phyloP scores from a whole-genome alignment of 371 early-diverging fungal genomes.

The Syncephalastrum sp. region DNA sequence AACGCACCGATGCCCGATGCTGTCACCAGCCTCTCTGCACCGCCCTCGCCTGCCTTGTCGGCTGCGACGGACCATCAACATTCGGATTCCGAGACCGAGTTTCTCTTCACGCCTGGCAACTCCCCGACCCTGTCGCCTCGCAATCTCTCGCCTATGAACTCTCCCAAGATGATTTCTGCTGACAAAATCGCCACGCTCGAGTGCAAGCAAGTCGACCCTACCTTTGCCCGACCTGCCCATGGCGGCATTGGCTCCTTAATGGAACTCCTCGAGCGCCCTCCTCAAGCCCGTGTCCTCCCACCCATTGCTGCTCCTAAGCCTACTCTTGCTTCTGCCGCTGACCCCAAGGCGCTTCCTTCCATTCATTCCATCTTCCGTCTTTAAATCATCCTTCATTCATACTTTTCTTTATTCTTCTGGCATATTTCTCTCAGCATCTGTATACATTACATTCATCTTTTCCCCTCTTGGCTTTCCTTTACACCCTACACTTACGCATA shows the following conservation, averaged over 20 bases:
- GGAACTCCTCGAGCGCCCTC: conserved; percentile 41
- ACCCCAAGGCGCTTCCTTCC: conserved; percentile 16
- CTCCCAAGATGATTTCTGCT: conserved; percentile 9
- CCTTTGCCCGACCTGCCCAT: conserved; percentile 17
- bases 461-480: too few species aligned
- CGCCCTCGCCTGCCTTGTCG: conserved; percentile 51
- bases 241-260: conserved; percentile 12
- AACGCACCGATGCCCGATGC: conserved; percentile 9
- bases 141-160: conserved; percentile 12
- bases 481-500: too few species aligned
- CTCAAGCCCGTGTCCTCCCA: conserved; percentile 42
- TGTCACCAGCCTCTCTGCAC: conserved; percentile 19
- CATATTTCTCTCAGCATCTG: too few species aligned
- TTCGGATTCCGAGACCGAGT: conserved; percentile 43
- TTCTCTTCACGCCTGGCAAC: conserved; percentile 40
- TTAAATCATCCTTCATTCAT: conserved; percentile 6
- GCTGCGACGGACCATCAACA: conserved; percentile 24
- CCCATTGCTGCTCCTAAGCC: conserved; percentile 28
- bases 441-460: too few species aligned
- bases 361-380: conserved; percentile 26
- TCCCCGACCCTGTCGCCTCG: conserved; percentile 40
- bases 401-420: background rate
- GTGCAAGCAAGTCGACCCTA: conserved; percentile 23
- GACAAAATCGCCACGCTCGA: conserved; percentile 30
- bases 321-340: conserved; percentile 8